Evolutionary conservation across 2,329 filamentous ascomycete species (phyloP).

Genomic region (Colletotrichum spinosum): DNA sequence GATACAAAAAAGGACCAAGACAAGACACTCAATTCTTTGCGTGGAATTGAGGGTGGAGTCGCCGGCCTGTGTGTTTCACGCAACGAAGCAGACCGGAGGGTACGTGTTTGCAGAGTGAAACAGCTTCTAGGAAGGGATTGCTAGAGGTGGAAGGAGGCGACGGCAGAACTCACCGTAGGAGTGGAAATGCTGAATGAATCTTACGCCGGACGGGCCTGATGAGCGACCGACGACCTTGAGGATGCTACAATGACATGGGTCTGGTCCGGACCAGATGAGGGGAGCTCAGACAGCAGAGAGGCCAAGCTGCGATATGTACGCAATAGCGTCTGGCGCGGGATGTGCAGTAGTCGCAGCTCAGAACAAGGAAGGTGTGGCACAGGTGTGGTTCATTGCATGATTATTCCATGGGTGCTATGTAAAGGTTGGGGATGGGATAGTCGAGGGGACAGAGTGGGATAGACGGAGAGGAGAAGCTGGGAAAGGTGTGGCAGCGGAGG

Average conservation of each 20-base stretch:
- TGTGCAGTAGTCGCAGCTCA: constrained; percentile 21
- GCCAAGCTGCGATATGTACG: constrained; percentile 2
- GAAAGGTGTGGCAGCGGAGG: constrained; percentile 17
- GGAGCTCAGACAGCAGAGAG: constrained; percentile 32
- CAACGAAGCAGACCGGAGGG: constrained; percentile 28
- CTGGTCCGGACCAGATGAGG: constrained; percentile 1
- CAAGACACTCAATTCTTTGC: constrained; percentile 17
- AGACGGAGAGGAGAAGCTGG: constrained; percentile 10
- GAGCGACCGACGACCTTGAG: not conserved
- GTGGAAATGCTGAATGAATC: not conserved
- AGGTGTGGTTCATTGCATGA: constrained; percentile 35
- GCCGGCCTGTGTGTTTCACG: constrained; percentile 27
- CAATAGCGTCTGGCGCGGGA: constrained; percentile 22
- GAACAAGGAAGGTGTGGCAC: constrained; percentile 35
- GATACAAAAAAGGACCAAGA: constrained; percentile 6
- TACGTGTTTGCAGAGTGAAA: constrained; percentile 31
- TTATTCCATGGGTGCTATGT: constrained; percentile 22
- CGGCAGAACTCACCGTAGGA: constrained; percentile 10
- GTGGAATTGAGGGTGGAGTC: constrained; percentile 32
- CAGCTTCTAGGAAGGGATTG: constrained; percentile 18
- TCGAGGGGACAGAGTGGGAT: constrained; percentile 1
- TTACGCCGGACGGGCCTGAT: constrained; percentile 11
- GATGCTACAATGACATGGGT: not conserved
- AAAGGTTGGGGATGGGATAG: constrained; percentile 19
- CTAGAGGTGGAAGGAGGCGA: not conserved